Evolutionary conservation across 2,329 filamentous ascomycete genomes (phyloP).

Genomic region (Dactylellina leptospora): DNA sequence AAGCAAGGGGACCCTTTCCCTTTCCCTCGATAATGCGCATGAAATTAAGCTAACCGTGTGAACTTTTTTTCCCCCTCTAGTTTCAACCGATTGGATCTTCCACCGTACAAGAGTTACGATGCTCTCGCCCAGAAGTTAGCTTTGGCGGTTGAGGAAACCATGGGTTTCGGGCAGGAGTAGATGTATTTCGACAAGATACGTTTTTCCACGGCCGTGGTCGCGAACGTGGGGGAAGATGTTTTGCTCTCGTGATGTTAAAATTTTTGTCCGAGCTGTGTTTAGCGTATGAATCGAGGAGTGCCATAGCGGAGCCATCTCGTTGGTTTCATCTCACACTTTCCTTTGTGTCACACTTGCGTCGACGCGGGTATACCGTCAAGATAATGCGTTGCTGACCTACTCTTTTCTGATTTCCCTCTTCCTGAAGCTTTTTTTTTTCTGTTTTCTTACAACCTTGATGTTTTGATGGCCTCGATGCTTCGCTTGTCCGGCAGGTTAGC

Average conservation of each 20-base stretch:
- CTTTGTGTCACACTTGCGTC: slow-evolving; percentile 17
- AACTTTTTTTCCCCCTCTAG: too few species aligned
- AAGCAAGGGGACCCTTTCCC: too few species aligned
- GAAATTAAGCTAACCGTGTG: slow-evolving; percentile 25
- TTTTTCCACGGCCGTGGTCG: slow-evolving; percentile 21
- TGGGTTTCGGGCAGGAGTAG: slow-evolving; percentile 98
- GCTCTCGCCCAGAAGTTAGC: slow-evolving; percentile 87
- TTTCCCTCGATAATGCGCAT: slow-evolving; percentile 56
- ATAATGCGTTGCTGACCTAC: slow-evolving; percentile 25
- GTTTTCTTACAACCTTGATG: too few species aligned
- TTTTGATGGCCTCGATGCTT: slow-evolving; percentile 33
- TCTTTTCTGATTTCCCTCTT: neutral
- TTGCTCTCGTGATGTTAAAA: slow-evolving; percentile 22
- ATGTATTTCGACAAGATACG: slow-evolving; percentile 26
- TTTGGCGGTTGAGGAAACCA: slow-evolving; percentile 97
- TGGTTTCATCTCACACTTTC: slow-evolving; percentile 42
- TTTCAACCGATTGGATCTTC: slow-evolving; percentile 96
- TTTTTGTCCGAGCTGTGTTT: slow-evolving; percentile 26
- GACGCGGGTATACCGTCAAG: slow-evolving; percentile 27
- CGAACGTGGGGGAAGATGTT: slow-evolving; percentile 38
- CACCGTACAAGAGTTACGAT: slow-evolving; percentile 89
- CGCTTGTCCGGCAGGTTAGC: slow-evolving; percentile 33
- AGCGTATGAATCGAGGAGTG: slow-evolving; percentile 45
- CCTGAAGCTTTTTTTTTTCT: slow-evolving; percentile 5
- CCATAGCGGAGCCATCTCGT: slow-evolving; percentile 23